Evolutionary conservation across 768 basidiomycete genomes (phyloP), one percentile per base, ranked within the genome.

Genomic region (Epithele typhae): DNA sequence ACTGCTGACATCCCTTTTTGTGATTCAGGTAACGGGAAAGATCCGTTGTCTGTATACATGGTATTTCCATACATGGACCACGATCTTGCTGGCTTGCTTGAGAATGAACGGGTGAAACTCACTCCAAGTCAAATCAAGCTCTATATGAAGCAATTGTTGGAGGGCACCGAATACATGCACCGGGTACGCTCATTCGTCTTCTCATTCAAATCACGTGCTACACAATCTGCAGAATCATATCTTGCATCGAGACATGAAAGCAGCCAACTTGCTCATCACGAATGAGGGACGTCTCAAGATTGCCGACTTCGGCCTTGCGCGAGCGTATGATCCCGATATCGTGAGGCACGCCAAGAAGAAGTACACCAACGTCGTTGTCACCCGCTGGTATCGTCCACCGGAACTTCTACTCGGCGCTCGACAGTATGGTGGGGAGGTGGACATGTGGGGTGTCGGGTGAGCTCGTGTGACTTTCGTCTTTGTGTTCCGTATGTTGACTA

Each of bases 11-110:
- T 17, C 19, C 25, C 25, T 14, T n/a, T n/a, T n/a, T n/a, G n/a
- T n/a, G n/a, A n/a, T 3, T 36, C 52, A 84, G 83, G 84, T 61
- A 84, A 74, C 48, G 78, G 75, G 10, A 81, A 78, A 51, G 81
- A 84, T 37, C 81, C 86, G 21, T 69, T 91, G 44, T 90, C 89
- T 4, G 90, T 97, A 12, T 96, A 90, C 68, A 96, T 98, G 92
- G 95, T 97, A 34, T 99, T 98, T 60, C 96, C 96, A 0, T 99
- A 97, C 68, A 98, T 98, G 96, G 96, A 98, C 59, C 95, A 99
- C 59, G 96, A 99, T 67, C 79, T 99, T 10, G 92, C 95, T 2
- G 96, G 96, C 3, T 65, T 98, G 32, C 69, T 99, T 49, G 91
- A 94, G 65, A 97, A 98, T 60, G 85, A 89, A 49, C 78, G 87